These are phyloP conservation scores for Dicorynia guianensis DNA, from an alignment of 306 rosid genomes.

Conservation along the genomic window DNA sequence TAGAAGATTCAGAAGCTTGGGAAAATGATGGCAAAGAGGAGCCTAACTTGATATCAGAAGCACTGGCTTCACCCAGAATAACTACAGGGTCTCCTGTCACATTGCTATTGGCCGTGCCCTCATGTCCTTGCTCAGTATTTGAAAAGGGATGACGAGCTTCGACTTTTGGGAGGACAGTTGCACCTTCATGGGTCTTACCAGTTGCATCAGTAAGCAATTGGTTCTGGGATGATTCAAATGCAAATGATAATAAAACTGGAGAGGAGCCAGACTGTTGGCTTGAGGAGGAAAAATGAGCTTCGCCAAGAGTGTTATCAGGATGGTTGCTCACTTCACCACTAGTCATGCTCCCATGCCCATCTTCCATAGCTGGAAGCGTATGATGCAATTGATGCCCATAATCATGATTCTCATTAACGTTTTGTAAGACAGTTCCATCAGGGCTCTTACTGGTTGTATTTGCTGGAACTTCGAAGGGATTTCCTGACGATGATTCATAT, in stretches of 20 bases:
- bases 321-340: neutral
- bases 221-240: conserved; percentile 20
- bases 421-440: no score
- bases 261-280: conserved; percentile 20
- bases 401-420: no score
- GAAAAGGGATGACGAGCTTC: conserved; percentile 8
- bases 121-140: conserved; percentile 31
- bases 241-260: neutral
- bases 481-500: neutral
- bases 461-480: conserved; percentile 22
- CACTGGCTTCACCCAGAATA: neutral
- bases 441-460: neutral
- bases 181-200: conserved; percentile 8
- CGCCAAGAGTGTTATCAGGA: neutral
- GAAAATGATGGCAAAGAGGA: conserved; percentile 35
- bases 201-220: neutral
- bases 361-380: no score
- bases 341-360: no score
- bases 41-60: neutral
- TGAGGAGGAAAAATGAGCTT: conserved; percentile 30
- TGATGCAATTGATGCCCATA: no score
- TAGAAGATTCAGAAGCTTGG: conserved; percentile 23
- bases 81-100: neutral
- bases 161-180: neutral
- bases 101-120: conserved; percentile 3